These are phyloP conservation scores for Pythium angustatum DNA, from an alignment of 352 stramenopile genomes.

Conservation along the genomic window DNA sequence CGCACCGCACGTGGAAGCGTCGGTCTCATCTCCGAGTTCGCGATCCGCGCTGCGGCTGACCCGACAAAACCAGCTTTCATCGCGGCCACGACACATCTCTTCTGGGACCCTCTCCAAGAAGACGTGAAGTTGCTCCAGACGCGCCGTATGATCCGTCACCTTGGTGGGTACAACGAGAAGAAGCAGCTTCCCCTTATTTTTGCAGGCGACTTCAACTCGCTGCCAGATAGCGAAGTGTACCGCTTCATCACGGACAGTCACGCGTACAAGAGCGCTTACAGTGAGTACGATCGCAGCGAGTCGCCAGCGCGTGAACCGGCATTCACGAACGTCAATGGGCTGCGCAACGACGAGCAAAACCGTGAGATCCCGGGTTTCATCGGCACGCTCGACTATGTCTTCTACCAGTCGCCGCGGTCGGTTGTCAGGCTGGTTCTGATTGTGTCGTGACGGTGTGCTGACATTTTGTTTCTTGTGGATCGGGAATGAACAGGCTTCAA, in stretches of 20 bases:
- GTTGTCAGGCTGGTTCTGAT: too few relatives aligned
- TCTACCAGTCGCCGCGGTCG: slow-evolving; percentile 62
- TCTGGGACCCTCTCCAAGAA: slow-evolving; percentile 82
- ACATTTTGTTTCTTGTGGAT: too few relatives aligned
- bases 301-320: slow-evolving; percentile 41
- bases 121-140: slow-evolving; percentile 84
- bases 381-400: slow-evolving; percentile 83
- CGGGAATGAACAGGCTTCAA: slow-evolving; percentile 34
- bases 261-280: slow-evolving; percentile 60
- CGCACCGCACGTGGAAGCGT: slow-evolving; percentile 59
- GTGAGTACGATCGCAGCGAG: slow-evolving; percentile 35
- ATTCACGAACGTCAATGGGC: slow-evolving; percentile 81
- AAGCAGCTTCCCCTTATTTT: slow-evolving; percentile 49
- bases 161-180: slow-evolving; percentile 40
- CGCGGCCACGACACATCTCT: slow-evolving; percentile 82
- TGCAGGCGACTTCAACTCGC: slow-evolving; percentile 82
- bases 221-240: slow-evolving; percentile 78
- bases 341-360: slow-evolving; percentile 31
- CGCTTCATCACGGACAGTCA: slow-evolving; percentile 44
- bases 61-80: slow-evolving; percentile 46
- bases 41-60: slow-evolving; percentile 29
- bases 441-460: too few relatives aligned
- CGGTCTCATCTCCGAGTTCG: slow-evolving; percentile 57
- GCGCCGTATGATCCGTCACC: slow-evolving; percentile 46
- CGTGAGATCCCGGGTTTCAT: slow-evolving; percentile 59